A percentile compares a stretch with the other conserved stretches of the same genome.
phyloP scores from a whole-genome alignment of 2,329 filamentous ascomycete genomes.

The Diaporthe amygdali region DNA sequence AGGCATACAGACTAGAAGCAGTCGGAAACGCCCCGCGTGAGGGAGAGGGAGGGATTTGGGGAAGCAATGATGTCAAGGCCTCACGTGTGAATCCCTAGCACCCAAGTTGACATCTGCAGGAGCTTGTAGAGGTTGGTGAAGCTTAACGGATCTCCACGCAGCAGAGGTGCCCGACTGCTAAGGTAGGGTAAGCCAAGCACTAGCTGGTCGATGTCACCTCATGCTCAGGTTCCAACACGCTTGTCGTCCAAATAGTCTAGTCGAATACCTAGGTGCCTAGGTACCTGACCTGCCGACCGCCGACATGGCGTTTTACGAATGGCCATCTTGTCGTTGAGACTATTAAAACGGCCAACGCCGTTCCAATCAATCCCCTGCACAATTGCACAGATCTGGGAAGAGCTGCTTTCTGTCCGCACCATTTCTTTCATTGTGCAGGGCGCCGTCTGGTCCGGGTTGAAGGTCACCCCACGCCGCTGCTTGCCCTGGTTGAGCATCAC shows the following conservation, averaged over 20 bases:
- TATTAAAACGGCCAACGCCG: background rate
- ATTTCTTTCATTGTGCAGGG: background rate
- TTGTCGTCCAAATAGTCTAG: too few species aligned
- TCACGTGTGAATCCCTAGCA: background rate
- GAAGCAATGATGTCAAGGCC: conserved; percentile 1
- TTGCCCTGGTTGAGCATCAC: background rate
- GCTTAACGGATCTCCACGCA: background rate
- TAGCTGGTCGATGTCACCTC: background rate
- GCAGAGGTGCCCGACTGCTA: background rate
- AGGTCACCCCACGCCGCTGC: background rate
- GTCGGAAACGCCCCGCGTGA: background rate
- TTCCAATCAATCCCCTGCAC: too few species aligned
- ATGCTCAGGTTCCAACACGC: background rate
- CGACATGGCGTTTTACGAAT: background rate
- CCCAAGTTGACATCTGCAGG: background rate
- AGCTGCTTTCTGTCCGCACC: background rate
- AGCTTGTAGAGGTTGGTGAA: background rate
- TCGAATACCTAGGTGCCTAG: too few species aligned
- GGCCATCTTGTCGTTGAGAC: background rate
- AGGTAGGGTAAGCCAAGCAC: background rate
- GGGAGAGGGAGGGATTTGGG: background rate
- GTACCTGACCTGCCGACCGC: background rate
- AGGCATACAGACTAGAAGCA: background rate
- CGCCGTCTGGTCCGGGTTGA: background rate
- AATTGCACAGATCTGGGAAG: background rate